A percentile compares a stretch with the other conserved stretches of the same genome.
Evolutionary conservation across 1,284 basidiomycete genomes (phyloP).

Genomic region (Rhodotorula sp.): DNA sequence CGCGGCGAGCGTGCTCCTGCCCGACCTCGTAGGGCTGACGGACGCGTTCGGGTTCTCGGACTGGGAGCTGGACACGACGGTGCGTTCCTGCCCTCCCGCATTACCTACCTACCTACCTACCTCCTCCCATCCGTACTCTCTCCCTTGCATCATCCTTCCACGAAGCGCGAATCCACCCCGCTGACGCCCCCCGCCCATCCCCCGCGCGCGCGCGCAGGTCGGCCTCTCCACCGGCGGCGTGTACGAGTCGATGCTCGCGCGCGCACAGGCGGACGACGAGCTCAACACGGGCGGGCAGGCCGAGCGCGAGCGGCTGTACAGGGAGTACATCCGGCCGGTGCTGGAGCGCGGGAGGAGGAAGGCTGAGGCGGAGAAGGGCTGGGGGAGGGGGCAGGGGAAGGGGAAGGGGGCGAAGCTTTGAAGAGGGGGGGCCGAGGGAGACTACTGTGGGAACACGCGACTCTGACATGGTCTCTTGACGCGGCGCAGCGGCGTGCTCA

Average conservation of each 20-base stretch:
- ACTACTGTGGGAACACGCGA: no score
- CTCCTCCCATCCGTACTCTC: background rate
- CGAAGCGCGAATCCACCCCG: no score
- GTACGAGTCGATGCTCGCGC: conserved; percentile 39
- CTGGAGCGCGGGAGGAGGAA: conserved; percentile 22
- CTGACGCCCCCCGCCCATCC: background rate
- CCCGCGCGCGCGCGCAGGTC: background rate
- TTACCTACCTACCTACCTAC: background rate
- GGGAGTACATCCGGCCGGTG: conserved; percentile 30
- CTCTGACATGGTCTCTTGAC: no score
- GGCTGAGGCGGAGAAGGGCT: background rate
- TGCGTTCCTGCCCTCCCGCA: conserved; percentile 13
- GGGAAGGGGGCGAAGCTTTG: background rate
- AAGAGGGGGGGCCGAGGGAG: background rate
- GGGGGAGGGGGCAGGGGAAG: background rate
- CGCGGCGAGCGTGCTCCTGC: conserved; percentile 61
- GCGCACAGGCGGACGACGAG: conserved; percentile 33
- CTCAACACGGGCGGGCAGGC: conserved; percentile 26
- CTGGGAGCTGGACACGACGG: conserved; percentile 72
- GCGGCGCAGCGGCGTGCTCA: no score
- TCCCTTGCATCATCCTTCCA: no score
- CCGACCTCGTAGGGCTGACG: conserved; percentile 68
- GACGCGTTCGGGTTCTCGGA: conserved; percentile 76
- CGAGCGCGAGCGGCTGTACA: conserved; percentile 21
- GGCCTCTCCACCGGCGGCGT: conserved; percentile 33